Conservation (phyloP, 78 protist genomes). For the Isochrysis galbana region DNA sequence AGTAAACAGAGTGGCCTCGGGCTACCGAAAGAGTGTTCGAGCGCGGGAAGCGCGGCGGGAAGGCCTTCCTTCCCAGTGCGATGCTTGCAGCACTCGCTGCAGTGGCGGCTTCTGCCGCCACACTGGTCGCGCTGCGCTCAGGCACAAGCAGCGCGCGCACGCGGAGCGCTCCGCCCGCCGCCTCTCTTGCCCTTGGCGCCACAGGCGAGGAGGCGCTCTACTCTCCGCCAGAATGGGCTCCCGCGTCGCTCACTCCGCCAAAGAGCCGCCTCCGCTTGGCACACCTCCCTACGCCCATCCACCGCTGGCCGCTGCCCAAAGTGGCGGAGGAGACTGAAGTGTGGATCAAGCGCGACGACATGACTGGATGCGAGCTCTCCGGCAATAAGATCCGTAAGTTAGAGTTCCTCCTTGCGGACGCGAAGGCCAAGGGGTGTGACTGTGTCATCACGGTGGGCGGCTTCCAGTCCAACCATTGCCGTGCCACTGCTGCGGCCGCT, state of each 20-base stretch:
- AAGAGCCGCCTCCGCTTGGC: not conserved
- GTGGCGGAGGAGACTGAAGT: not conserved
- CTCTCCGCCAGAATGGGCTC: not conserved
- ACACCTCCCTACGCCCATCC: not conserved
- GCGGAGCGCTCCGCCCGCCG: no score
- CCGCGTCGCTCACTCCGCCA: not conserved
- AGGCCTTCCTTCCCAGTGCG: no score
- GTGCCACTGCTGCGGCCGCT: conserved; percentile 41
- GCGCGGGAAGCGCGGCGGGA: no score
- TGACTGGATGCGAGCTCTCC: not conserved
- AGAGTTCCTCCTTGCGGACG: conserved; percentile 39
- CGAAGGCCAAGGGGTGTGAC: not conserved
- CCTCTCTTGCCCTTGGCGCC: no score
- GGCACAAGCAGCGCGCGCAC: no score
- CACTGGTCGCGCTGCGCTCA: no score
- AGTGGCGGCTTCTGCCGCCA: no score
- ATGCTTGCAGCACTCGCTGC: no score
- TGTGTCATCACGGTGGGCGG: conserved; percentile 37
- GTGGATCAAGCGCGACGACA: conserved; percentile 34
- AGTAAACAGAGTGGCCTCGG: no score
- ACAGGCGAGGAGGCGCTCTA: no score
- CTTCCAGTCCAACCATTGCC: conserved; percentile 28
- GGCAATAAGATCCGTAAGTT: conserved; percentile 46
- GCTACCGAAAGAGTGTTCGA: no score
- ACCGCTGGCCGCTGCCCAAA: not conserved